Evolutionary conservation across 306 rosid genomes (phyloP), one percentile per base, ranked within the genome.

Genomic region (Begonia loranthoides): DNA sequence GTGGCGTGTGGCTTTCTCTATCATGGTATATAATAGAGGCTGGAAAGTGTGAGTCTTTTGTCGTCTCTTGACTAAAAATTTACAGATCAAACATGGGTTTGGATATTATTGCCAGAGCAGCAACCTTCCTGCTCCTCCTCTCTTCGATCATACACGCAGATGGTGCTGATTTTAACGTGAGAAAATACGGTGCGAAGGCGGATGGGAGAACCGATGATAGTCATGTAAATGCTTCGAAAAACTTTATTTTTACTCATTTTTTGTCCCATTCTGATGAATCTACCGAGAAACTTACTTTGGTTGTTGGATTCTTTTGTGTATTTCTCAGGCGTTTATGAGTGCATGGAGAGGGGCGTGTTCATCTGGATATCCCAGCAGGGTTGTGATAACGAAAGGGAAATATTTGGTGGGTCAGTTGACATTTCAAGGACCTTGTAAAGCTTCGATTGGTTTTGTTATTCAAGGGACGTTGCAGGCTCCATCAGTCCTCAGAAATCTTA

Each of bases 361-460:
- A 4, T 58, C 69, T 36, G 1, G 53, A 55, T 17, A 9, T 4
- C 9, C 62, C 12, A 68, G 65, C 44, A 76, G 51, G 43, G 41
- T 76, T 24, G 34, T 44, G 61, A 47, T 72, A 13, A 54, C 73
- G 1, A 2, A n/a, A 0, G 78, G 75, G 12, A 51, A 7, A 3
- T 72, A 38, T 49, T 13, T 28, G 17, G 54, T 49, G 4, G 36
- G 52, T 34, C 39, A 55, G 3, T 28, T 57, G 61, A 28, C 14
- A 15, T 40, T 76, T 13, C 34, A 41, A 52, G 77, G 82, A 15
- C 82, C 82, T 13, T 76, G 82, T 33, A 54, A 68, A 52, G 78
- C 64, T 41, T 72, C 75, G 3, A 61, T 76, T 41, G 69, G 69
- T 22, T 1, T 76, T 61, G 59, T 58, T 2, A 50, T 72, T 49